Conservation (phyloP, 2,329 filamentous ascomycete species). For the Hymenoscyphus scutula region DNA sequence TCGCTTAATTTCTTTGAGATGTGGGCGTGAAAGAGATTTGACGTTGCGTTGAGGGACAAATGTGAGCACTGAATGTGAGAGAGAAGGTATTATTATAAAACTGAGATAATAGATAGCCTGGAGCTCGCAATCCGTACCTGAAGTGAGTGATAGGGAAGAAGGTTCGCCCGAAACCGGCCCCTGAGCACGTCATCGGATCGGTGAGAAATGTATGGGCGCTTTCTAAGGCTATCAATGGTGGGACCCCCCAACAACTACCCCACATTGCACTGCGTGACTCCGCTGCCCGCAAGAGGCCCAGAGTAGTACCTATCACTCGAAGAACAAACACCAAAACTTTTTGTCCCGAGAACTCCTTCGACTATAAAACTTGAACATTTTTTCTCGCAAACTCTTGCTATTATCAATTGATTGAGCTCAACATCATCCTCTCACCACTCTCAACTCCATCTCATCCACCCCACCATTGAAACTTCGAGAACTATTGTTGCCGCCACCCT, state of each 20-base stretch:
- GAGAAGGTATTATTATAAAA: no score
- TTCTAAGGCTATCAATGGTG: neutral
- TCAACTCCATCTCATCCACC: neutral
- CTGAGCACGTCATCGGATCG: constrained; percentile 8
- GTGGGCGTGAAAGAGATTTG: neutral
- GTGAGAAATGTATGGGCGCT: neutral
- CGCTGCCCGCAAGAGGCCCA: constrained; percentile 1
- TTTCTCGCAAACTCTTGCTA: neutral
- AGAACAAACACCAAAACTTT: constrained; percentile 3
- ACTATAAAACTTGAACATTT: neutral
- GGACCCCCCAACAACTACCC: constrained; percentile 6
- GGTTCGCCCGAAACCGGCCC: neutral
- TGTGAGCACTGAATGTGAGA: no score
- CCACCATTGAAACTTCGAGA: neutral
- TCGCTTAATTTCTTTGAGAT: neutral
- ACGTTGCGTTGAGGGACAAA: no score
- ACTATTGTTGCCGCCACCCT: neutral
- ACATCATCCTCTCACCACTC: neutral
- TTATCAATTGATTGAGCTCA: neutral
- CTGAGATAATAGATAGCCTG: no score
- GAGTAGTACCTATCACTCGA: neutral
- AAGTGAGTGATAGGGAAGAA: neutral
- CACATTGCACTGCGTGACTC: constrained; percentile 5
- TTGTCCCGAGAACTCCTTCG: neutral
- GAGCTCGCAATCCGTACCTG: no score